Conservation (phyloP, 352 stramenopile genomes). For the Globisporangium nodosum region DNA sequence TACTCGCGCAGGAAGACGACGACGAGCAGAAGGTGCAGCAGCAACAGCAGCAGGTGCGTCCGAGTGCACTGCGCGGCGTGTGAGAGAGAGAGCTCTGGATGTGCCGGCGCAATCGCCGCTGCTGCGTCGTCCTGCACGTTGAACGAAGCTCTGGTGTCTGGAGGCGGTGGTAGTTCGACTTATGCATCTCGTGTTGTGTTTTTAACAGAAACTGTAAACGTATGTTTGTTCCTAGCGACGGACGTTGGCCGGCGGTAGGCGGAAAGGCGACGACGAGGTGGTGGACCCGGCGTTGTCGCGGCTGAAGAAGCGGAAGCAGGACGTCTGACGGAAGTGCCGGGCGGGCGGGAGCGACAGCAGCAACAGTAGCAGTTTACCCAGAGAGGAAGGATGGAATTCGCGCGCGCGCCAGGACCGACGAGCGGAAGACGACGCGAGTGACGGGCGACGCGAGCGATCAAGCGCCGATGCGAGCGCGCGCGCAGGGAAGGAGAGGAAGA, state of each 20-base stretch:
- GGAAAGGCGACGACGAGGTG: conserved; percentile 63
- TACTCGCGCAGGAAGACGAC: conserved; percentile 77
- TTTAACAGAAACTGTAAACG: conserved; percentile 89
- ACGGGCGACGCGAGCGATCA: not conserved
- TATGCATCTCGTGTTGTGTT: conserved; percentile 82
- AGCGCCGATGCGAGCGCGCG: conserved; percentile 11
- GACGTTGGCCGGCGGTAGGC: conserved; percentile 53
- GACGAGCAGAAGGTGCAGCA: conserved; percentile 62
- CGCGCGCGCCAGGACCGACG: conserved; percentile 1
- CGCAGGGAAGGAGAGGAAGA: conserved; percentile 13
- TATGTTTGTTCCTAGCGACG: conserved; percentile 87
- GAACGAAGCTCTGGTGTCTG: conserved; percentile 7
- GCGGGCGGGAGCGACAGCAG: not conserved
- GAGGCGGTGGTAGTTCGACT: conserved; percentile 63
- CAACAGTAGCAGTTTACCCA: conserved; percentile 8
- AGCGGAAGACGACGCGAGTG: not conserved
- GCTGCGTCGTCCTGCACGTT: too few species aligned
- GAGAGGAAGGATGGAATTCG: not conserved
- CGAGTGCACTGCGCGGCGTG: conserved; percentile 10
- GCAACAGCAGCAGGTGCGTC: conserved; percentile 46
- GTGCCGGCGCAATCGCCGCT: too few species aligned
- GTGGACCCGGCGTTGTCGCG: conserved; percentile 28
- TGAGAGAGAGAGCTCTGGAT: not conserved
- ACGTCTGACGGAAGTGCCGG: conserved; percentile 24
- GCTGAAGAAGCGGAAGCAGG: conserved; percentile 79